Evolutionary conservation across 176 grass and related monocot genomes (phyloP).

Genomic region (Musa schizocarpa): DNA sequence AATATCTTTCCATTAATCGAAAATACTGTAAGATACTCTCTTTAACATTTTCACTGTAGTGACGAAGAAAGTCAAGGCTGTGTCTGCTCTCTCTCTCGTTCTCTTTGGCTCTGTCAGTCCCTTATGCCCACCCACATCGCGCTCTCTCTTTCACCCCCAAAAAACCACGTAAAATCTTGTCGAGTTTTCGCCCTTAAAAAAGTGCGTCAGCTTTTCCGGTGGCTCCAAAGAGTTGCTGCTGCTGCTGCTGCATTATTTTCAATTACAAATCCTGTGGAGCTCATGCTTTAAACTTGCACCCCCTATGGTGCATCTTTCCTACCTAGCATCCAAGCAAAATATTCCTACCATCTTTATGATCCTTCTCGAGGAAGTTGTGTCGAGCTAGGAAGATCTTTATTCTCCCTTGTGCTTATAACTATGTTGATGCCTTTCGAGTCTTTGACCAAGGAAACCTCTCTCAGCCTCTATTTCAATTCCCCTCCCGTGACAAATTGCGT

Average conservation of each 20-base stretch:
- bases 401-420: neutral
- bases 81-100: too few species aligned
- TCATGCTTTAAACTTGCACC: neutral
- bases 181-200: too few species aligned
- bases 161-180: too few species aligned
- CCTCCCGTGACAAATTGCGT: neutral
- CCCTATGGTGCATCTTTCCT: slow-evolving; percentile 10
- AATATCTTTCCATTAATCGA: too few species aligned
- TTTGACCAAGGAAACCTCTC: slow-evolving; percentile 7
- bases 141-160: too few species aligned
- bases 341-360: neutral
- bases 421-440: neutral
- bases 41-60: too few species aligned
- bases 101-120: too few species aligned
- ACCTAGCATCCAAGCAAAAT: slow-evolving; percentile 5
- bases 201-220: too few species aligned
- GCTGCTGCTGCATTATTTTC: neutral
- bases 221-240: neutral
- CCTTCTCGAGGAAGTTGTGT: neutral
- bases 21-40: too few species aligned
- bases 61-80: too few species aligned
- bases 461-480: slow-evolving; percentile 5
- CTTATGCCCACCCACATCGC: too few species aligned
- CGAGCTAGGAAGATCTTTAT: neutral
- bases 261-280: neutral